phyloP scores from a whole-genome alignment of 2,329 filamentous ascomycete genomes.

The Monosporascus sp. region DNA sequence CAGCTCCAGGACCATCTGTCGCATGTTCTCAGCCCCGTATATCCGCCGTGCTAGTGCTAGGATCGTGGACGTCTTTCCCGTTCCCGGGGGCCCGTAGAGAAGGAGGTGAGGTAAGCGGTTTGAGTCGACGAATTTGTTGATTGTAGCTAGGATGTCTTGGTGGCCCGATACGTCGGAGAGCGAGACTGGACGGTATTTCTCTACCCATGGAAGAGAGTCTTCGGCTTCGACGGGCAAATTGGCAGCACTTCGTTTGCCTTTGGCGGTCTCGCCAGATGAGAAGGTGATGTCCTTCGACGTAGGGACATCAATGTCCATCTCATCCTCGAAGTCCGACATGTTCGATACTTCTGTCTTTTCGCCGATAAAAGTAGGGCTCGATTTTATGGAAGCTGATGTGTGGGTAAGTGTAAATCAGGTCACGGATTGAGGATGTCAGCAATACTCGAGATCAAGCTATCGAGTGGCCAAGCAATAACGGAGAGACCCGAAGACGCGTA shows the following conservation, averaged over 20 bases:
- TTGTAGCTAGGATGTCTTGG: slow-evolving; percentile 93
- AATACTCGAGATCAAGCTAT: no score
- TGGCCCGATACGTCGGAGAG: slow-evolving; percentile 93
- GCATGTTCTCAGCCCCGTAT: slow-evolving; percentile 87
- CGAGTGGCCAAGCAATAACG: no score
- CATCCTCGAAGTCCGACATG: slow-evolving; percentile 58
- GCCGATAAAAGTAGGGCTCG: no score
- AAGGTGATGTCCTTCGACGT: slow-evolving; percentile 55
- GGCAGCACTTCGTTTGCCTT: slow-evolving; percentile 87
- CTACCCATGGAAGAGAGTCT: slow-evolving; percentile 94
- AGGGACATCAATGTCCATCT: slow-evolving; percentile 56
- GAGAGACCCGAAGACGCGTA: background rate
- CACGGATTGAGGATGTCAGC: no score
- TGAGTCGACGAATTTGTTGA: slow-evolving; percentile 94
- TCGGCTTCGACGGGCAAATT: slow-evolving; percentile 92
- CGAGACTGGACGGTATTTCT: slow-evolving; percentile 89
- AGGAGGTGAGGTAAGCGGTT: slow-evolving; percentile 94
- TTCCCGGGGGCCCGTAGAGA: slow-evolving; percentile 93
- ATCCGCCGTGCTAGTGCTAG: slow-evolving; percentile 89
- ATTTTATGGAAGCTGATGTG: no score
- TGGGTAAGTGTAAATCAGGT: no score
- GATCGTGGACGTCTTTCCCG: slow-evolving; percentile 95
- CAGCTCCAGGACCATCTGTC: slow-evolving; percentile 96
- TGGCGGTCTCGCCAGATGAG: slow-evolving; percentile 67
- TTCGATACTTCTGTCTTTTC: slow-evolving; percentile 7